Base-by-base conservation (phyloP, 139 green algal genomes). In the Closterium sp. region DNA sequence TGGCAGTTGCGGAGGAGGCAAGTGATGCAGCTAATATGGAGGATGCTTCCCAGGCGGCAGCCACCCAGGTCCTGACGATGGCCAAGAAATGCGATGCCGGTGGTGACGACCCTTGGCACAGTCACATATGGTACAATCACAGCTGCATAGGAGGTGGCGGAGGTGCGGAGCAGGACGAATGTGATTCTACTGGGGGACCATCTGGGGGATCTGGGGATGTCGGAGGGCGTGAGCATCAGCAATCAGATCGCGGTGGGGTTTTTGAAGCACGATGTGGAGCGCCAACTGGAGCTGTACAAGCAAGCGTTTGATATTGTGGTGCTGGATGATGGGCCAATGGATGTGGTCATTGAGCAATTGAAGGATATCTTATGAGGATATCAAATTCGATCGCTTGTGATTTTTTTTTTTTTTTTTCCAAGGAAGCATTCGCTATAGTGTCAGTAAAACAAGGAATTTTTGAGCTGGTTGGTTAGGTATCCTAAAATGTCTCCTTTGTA, bases 191-290 rank as follows among this genome's bases (percentile, higher is more conserved):
- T 94, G 81, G 91, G 91, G 0, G 91, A 94, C 35, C 91, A 94
- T 55, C 85, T 94, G 33, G 91, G 91, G 9, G 91, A 94, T 23
- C 88, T 94, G 88, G 33, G 84, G 2, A 94, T 94, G 91, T 94
- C 91, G 35, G 30, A 93, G 23, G 91, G 91, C 25, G 83, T 94
- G n/a, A 25, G 81, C 8, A 55, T 35, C 8, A 90, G 93, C 34
- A 86, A 93, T n/a, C 84, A 64, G 34, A 94, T 94, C 33, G 90
- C 36, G 6, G 30, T 94, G 33, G 91, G 88, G 28, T 94, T 94
- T 34, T 31, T 94, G 87, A 93, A 93, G n/a, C 89, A 93, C 87
- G 93, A 93, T n/a, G 87, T 93, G 34, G 87, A 93, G 87, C 9
- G 33, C 88, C 33, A 69, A 16, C 21, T 92, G 23, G 66, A 92